Conservation (phyloP, 2,329 filamentous ascomycete species). For the Leptographium lundbergii region DNA sequence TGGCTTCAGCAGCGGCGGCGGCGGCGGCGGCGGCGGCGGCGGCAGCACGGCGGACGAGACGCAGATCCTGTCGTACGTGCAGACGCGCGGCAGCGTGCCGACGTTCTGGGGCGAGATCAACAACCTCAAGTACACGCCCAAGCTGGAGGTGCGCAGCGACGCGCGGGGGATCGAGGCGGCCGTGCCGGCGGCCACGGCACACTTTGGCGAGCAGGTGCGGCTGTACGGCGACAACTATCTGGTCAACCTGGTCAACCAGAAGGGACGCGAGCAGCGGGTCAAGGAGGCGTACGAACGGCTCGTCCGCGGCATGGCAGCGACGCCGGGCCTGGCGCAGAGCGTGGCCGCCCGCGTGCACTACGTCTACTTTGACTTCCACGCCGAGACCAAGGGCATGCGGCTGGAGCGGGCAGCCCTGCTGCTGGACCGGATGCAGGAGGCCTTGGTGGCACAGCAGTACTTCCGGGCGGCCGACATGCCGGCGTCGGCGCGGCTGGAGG, state of each 20-base stretch:
- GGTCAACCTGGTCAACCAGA: constrained; percentile 95
- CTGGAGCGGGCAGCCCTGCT: constrained; percentile 87
- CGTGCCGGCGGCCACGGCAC: constrained; percentile 63
- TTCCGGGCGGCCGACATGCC: constrained; percentile 87
- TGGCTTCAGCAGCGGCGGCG: constrained; percentile 47
- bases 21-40: neutral
- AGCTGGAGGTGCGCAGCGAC: constrained; percentile 75
- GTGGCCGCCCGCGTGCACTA: constrained; percentile 78
- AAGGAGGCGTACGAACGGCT: constrained; percentile 93
- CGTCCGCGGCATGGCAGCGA: constrained; percentile 61
- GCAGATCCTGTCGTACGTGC: constrained; percentile 87
- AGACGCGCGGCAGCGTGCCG: constrained; percentile 91
- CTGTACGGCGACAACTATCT: constrained; percentile 95
- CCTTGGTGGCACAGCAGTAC: constrained; percentile 70
- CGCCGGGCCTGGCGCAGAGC: constrained; percentile 56
- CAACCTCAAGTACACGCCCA: constrained; percentile 80
- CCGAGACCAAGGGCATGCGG: constrained; percentile 86
- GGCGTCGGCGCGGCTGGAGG: constrained; percentile 60
- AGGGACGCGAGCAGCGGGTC: constrained; percentile 75
- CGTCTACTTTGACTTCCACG: constrained; percentile 97
- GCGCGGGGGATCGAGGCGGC: constrained; percentile 75
- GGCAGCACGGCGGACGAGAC: constrained; percentile 40
- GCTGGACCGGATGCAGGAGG: constrained; percentile 67
- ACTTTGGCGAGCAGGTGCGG: constrained; percentile 87
- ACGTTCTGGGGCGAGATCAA: constrained; percentile 97